Percentiles rank a stretch among this genome's conserved stretches.
Conservation (phyloP, 352 stramenopile genomes). For the Phytophthora agathidicida region DNA sequence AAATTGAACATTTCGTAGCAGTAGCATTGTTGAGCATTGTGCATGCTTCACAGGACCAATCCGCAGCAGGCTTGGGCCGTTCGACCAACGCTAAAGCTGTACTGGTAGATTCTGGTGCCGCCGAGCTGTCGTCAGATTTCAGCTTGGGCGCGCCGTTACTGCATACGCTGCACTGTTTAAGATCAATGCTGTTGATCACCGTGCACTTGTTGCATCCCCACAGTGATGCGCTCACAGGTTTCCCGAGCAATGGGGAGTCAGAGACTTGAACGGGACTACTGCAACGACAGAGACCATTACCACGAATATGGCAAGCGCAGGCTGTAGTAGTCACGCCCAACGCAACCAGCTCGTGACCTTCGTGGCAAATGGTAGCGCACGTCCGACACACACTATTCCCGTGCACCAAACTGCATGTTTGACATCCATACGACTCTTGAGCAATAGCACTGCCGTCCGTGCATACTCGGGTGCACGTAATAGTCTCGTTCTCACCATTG, state of each 20-base stretch:
- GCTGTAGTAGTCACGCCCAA: constrained; percentile 71
- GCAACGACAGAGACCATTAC: constrained; percentile 59
- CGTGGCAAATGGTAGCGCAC: constrained; percentile 80
- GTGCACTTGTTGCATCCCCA: constrained; percentile 89
- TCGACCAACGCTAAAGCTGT: constrained; percentile 55
- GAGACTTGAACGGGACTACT: constrained; percentile 38
- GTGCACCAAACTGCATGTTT: constrained; percentile 83
- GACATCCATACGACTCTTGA: constrained; percentile 81
- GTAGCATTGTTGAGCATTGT: constrained; percentile 74
- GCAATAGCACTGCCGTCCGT: constrained; percentile 84
- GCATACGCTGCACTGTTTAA: constrained; percentile 72
- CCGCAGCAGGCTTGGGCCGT: constrained; percentile 23
- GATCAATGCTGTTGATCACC: constrained; percentile 70
- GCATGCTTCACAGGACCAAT: constrained; percentile 81
- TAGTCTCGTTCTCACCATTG: constrained; percentile 23
- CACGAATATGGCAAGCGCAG: constrained; percentile 73
- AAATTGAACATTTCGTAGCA: constrained; percentile 77
- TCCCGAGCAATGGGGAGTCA: constrained; percentile 45
- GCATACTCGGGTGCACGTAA: constrained; percentile 66
- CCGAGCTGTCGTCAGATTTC: constrained; percentile 2
- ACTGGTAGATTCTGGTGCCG: constrained; percentile 43
- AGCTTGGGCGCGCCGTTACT: constrained; percentile 35
- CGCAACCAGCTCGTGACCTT: constrained; percentile 82
- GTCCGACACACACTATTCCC: constrained; percentile 63
- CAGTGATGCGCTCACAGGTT: constrained; percentile 45